Base-by-base conservation (phyloP, 306 rosid genomes). In the Inga laurina region DNA sequence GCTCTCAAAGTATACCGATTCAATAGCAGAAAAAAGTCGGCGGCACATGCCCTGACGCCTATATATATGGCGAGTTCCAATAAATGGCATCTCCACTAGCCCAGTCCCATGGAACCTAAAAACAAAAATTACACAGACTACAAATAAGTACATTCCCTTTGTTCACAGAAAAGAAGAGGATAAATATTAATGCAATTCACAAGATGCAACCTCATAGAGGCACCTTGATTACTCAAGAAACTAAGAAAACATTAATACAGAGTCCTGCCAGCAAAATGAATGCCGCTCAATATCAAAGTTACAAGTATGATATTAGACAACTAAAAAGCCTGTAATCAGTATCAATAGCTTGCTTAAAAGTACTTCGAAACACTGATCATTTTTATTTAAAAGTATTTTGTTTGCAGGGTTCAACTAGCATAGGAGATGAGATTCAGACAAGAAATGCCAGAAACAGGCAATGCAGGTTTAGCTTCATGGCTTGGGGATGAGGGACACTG, bases 1-100 rank as follows among this genome's bases (percentile, higher is more conserved):
- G 68, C 80, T 82, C 57, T 83, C 64, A 79, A 49, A 84, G 81
- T 86, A 84, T 90, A 97, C 99, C 35, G 80, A 87, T 88, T 97
- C 98, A 87, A 97, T 90, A 79, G 97, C 97, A 70, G 91, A 79
- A 82, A 97, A 92, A 88, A 97, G 97, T 57, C 97, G 90, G 45
- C 99, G 98, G 82, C 97, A 97, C 99, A 97, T 97, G 87, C 99
- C 99, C 85, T 97, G 98, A 67, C 91, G 97, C 85, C 99, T 94
- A 71, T 97, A 92, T 80, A 94, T 88, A 68, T 94, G 97, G 79
- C 98, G 99, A 84, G 98, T 94, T 84, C 98, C 98, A 21, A 97
- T 97, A 83, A 91, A 97, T 68, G 99, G 99, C 99, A 97, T 97
- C 93, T 97, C 99, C 8, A 90, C 97, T 79, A 97, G 81, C 88